phyloP scores from a whole-genome alignment of 306 rosid genomes.

The Elaeagnus macrophylla region DNA sequence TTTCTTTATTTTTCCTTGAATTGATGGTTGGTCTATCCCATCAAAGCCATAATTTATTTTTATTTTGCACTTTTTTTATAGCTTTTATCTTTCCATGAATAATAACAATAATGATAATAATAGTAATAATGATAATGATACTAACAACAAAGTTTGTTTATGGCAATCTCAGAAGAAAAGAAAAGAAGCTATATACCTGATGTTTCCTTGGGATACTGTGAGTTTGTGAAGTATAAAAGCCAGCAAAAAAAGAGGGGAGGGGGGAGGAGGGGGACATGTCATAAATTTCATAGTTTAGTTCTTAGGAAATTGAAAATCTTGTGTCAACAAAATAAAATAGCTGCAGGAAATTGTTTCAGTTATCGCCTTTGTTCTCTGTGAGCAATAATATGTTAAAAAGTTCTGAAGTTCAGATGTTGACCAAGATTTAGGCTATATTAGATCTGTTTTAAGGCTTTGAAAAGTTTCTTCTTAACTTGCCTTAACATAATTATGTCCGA shows the following conservation, averaged over 20 bases:
- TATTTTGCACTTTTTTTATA: background rate
- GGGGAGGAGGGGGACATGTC: background rate
- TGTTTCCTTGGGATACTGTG: background rate
- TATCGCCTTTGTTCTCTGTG: background rate
- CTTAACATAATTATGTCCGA: background rate
- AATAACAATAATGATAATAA: background rate
- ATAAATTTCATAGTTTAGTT: background rate
- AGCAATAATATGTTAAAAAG: background rate
- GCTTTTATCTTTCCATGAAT: background rate
- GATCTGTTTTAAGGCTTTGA: background rate
- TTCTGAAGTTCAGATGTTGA: slow-evolving; percentile 7
- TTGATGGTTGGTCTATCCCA: background rate
- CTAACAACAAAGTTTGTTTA: background rate
- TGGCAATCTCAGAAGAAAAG: background rate
- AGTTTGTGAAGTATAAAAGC: background rate
- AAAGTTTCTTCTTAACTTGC: slow-evolving; percentile 2
- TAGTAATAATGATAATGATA: background rate
- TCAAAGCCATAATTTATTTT: background rate
- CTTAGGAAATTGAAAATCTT: background rate
- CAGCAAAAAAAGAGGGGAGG: background rate
- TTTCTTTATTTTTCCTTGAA: background rate
- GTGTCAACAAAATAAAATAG: background rate
- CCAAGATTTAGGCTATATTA: background rate
- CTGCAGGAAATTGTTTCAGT: background rate
- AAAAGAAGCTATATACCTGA: background rate